A percentile compares a stretch with the other conserved stretches of the same genome.
These are phyloP conservation scores for Cladobotryum protrusum DNA, from an alignment of 2,329 filamentous ascomycete species.

Conservation along the genomic window DNA sequence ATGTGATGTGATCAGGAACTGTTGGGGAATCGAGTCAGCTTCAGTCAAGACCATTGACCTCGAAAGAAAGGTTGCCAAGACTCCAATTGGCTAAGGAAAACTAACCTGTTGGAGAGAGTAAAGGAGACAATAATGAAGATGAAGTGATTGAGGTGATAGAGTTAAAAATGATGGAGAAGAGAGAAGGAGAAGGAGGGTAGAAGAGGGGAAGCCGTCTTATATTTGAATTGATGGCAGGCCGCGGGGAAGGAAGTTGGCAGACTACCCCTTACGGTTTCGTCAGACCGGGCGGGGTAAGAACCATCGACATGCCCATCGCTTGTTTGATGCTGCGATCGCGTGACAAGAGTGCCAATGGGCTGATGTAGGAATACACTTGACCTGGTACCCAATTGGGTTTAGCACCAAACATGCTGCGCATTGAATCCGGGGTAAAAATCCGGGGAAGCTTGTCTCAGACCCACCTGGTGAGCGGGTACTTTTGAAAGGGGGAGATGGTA, in stretches of 20 bases:
- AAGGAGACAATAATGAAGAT: neutral
- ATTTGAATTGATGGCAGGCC: conserved; percentile 21
- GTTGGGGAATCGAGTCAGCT: neutral
- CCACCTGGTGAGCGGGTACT: conserved; percentile 5
- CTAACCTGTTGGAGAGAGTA: conserved; percentile 9
- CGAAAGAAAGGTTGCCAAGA: conserved; percentile 1
- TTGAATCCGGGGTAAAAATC: conserved; percentile 11
- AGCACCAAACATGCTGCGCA: conserved; percentile 3
- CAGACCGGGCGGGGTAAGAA: conserved; percentile 40
- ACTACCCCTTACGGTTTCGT: conserved; percentile 28
- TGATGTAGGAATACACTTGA: conserved; percentile 1
- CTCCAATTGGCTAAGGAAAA: conserved; percentile 2
- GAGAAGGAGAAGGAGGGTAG: conserved; percentile 19
- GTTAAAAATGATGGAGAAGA: conserved; percentile 21
- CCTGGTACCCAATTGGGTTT: conserved; percentile 12
- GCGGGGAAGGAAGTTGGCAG: conserved; percentile 1
- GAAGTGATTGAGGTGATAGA: conserved; percentile 18
- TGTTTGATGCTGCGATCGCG: conserved; percentile 8
- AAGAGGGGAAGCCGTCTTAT: conserved; percentile 27
- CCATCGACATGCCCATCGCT: conserved; percentile 3
- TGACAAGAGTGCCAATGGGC: conserved; percentile 12
- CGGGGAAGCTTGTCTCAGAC: conserved; percentile 10
- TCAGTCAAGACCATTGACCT: neutral
- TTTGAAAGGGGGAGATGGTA: neutral
- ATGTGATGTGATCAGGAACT: conserved; percentile 4